phyloP scores from a whole-genome alignment of 2,329 filamentous ascomycete genomes.

The Fusarium goolgardi region DNA sequence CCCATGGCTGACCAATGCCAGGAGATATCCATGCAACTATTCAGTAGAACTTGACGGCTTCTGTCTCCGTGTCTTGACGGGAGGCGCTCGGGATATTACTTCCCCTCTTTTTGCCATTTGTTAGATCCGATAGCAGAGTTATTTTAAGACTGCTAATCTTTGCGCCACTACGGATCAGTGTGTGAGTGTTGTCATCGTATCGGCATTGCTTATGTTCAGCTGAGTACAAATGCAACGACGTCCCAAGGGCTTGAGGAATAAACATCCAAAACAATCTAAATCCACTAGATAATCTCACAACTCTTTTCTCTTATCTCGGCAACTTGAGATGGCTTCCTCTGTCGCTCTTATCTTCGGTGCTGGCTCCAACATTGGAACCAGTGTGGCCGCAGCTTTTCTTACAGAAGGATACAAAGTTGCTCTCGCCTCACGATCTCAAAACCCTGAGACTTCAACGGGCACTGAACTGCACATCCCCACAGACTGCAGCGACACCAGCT shows the following conservation, averaged over 20 bases:
- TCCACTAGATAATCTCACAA: neutral
- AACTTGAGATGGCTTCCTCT: neutral
- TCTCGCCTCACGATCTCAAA: constrained; percentile 8
- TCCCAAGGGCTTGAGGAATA: neutral
- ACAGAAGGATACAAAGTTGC: constrained; percentile 21
- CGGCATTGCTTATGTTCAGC: neutral
- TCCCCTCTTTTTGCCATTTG: neutral
- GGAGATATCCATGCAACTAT: neutral
- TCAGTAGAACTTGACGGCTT: neutral
- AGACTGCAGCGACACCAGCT: neutral
- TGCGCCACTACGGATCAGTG: neutral
- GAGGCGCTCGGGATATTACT: neutral
- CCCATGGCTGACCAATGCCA: constrained; percentile 8
- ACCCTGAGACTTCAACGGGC: neutral
- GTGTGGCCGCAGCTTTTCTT: constrained; percentile 15
- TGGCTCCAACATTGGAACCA: constrained; percentile 18
- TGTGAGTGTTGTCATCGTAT: neutral
- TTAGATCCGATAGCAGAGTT: neutral
- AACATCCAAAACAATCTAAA: neutral
- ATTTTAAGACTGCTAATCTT: no score
- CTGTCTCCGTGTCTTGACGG: neutral
- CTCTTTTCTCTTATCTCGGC: accelerated
- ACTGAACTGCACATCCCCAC: constrained; percentile 6
- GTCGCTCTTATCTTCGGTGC: constrained; percentile 22
- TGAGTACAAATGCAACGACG: neutral